phyloP scores from a whole-genome alignment of 164 flowering plant species.

The Santalum album region DNA sequence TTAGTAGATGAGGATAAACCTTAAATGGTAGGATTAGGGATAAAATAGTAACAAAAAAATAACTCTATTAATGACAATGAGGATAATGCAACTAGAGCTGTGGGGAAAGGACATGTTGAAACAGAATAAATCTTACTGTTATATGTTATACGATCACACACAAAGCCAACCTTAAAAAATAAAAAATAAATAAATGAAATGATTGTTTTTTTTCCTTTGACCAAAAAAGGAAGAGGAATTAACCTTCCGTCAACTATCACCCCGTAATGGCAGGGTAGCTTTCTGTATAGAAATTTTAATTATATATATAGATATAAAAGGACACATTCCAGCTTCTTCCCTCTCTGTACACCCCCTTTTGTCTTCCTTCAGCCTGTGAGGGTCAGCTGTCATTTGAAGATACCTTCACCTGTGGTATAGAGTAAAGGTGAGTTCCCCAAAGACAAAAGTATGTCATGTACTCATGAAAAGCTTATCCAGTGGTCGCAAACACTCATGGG shows the following conservation, averaged over 20 bases:
- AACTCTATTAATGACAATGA: too few relatives aligned
- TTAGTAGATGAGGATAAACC: too few relatives aligned
- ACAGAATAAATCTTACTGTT: too few relatives aligned
- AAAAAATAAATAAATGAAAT: too few relatives aligned
- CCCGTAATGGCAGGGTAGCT: conserved; percentile 33
- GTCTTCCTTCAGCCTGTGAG: not conserved
- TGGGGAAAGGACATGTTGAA: too few relatives aligned
- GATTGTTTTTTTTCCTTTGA: too few relatives aligned
- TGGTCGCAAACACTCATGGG: conserved; percentile 64
- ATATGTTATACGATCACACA: too few relatives aligned
- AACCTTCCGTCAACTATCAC: conserved; percentile 11
- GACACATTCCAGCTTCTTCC: conserved; percentile 9
- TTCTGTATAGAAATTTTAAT: conserved; percentile 32
- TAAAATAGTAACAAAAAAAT: too few relatives aligned
- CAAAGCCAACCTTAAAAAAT: too few relatives aligned
- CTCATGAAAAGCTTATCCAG: conserved; percentile 27
- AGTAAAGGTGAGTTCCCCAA: conserved; percentile 3
- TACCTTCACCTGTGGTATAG: conserved; percentile 2
- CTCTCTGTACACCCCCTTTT: not conserved
- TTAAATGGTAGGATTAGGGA: too few relatives aligned
- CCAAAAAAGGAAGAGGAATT: too few relatives aligned
- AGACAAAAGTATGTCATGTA: conserved; percentile 18
- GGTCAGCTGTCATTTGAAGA: not conserved
- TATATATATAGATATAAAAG: conserved; percentile 21
- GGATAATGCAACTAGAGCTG: too few relatives aligned